A percentile compares a stretch with the other conserved stretches of the same genome.
These are phyloP conservation scores for Hypholoma sublateritium DNA, from an alignment of 768 basidiomycete species.

Conservation along the genomic window DNA sequence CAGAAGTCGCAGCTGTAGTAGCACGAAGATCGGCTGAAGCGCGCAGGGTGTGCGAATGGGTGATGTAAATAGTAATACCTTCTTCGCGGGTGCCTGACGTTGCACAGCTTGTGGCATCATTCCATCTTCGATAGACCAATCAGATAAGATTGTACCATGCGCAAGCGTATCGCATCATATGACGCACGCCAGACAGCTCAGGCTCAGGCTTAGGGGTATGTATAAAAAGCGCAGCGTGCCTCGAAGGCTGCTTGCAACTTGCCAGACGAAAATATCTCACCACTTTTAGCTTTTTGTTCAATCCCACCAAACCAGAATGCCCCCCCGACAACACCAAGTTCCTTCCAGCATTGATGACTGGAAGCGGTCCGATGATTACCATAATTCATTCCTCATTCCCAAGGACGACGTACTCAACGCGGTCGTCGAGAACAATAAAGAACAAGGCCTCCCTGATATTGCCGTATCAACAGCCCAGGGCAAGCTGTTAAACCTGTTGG, in stretches of 20 bases:
- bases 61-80: conserved; percentile 15
- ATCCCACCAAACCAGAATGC: neutral
- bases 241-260: too few species aligned
- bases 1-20: conserved; percentile 58
- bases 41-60: conserved; percentile 52
- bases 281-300: neutral
- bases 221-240: too few species aligned
- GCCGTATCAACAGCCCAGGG: conserved; percentile 55
- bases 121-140: neutral
- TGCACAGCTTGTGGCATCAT: neutral
- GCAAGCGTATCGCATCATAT: neutral
- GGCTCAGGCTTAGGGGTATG: too few species aligned
- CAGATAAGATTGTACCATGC: neutral
- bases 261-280: too few species aligned
- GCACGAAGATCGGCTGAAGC: conserved; percentile 60
- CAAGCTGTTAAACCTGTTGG: conserved; percentile 55
- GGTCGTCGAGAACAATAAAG: conserved; percentile 38
- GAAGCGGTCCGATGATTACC: conserved; percentile 52
- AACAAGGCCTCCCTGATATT: conserved; percentile 48
- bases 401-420: conserved; percentile 44
- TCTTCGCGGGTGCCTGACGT: too few species aligned
- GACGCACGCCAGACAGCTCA: neutral
- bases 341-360: conserved; percentile 38
- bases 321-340: neutral
- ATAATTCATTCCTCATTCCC: conserved; percentile 52